Base-by-base conservation (phyloP, 176 grass and related monocot genomes). In the Hsuehochloa calcarea region DNA sequence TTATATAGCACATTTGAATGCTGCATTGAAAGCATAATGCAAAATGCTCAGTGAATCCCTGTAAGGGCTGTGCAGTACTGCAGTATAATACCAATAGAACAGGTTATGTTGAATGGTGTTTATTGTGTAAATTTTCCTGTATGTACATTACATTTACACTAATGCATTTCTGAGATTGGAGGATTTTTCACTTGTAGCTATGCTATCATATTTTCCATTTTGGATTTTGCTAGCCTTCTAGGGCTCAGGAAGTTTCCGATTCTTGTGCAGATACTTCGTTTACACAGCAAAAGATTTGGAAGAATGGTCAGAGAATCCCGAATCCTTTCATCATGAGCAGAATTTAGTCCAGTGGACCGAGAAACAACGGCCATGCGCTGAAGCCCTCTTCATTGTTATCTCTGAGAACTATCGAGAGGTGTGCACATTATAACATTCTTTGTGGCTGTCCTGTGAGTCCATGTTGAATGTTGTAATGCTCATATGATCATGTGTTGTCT, bases 321-420 rank as follows among this genome's bases (percentile, higher is more conserved):
- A 96, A 77, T 89, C 88, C 45, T 96, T 99, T 75, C 96, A 99
- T 58, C 96, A 99, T 86, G 96, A 99, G 66, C 93, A 99, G 74
- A 92, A 96, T 83, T 88, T 99, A 85, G 91, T 99, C 29, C 96
- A 96, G 74, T 99, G 96, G 96, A 91, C 93, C 6, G 96, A 99
- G 75, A 99, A 92, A 87, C 90, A 92, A 60, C 88, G 88, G 50
- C 93, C 93, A 81, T 99, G 96, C 73, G 93, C 91, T 86, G 96
- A 96, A 87, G 96, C 96, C 52, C 93, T 99, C 61, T 99, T 94
- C 58, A 99, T 99, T 85, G 93, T 96, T 78, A 86, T 99, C 50
- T 99, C 96, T 80, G 96, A 99, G 74, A 99, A 92, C 56, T 92
- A 96, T 77, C 91, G 92, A 89, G 88, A 99, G 87, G 96, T 92